Base-by-base conservation (phyloP, 345 rosid genomes). In the Rhizophora mangle region DNA sequence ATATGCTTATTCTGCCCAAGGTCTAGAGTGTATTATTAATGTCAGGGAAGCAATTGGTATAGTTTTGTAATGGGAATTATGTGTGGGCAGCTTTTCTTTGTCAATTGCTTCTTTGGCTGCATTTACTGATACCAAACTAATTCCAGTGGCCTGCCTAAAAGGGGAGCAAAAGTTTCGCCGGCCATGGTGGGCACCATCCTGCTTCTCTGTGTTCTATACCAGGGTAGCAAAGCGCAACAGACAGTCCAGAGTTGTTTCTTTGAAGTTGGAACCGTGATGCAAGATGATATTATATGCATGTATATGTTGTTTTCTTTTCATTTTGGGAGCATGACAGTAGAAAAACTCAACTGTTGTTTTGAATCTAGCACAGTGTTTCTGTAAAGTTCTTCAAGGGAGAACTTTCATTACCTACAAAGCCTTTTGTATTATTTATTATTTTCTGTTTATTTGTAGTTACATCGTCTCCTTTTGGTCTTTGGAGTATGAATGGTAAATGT, bases 131-230 rank as follows among this genome's bases (percentile, higher is more conserved):
- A 58, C 53, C 3, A 36, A 32, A 62, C 64, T 18, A 26, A 58
- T 69, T 69, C 24, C 83, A 95, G 97, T 94, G 85, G 98, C 98
- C 64, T 94, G 98, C 81, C 83, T 94, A 80, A 94, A 94, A 78
- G 98, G 98, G 47, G 98, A 94, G 71, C 98, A 94, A 72, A 89
- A 88, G 63, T 93, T 94, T 52, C 87, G 93, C 72, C 81, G 93
- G 65, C 98, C 97, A 65, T 91, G 98, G 97, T 94, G 98, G 98
- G 98, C 94, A 13, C 97, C 98, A 3, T 82, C 98, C 16, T 94
- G 97, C 82, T 86, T 94, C 31, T 91, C 97, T 0, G 80, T 82
- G 78, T 80, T 94, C 69, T 91, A 88, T 76, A 86, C 87, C 61
- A 94, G 89, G 83, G 91, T 80, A 39, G 97, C 95, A 60, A 94